phyloP scores from a whole-genome alignment of 495 filamentous ascomycete genomes.

The Hyphodiscus hymeniophilus region DNA sequence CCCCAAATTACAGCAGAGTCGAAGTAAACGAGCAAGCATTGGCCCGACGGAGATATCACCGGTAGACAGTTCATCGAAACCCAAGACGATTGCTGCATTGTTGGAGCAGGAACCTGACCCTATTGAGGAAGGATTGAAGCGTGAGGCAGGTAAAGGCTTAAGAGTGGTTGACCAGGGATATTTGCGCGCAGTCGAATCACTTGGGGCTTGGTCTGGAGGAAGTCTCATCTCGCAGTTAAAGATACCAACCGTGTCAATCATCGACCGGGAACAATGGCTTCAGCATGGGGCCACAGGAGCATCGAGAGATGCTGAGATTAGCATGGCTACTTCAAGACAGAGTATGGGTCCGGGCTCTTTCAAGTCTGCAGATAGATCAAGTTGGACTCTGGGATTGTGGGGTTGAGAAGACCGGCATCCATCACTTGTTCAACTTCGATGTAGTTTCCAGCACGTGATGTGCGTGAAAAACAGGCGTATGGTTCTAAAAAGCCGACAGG shows the following conservation, averaged over 20 bases:
- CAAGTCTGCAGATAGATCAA: conserved; percentile 40
- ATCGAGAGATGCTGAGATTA: conserved; percentile 51
- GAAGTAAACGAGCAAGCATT: conserved; percentile 25
- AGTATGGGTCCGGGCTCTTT: conserved; percentile 45
- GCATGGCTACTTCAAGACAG: conserved; percentile 46
- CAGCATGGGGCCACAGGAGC: conserved; percentile 69
- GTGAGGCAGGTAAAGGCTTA: conserved; percentile 38
- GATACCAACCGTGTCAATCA: conserved; percentile 66
- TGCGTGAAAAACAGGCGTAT: too few species aligned
- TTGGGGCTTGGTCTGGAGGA: conserved; percentile 84
- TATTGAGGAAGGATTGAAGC: conserved; percentile 53
- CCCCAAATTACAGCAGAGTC: conserved; percentile 37
- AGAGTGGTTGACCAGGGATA: conserved; percentile 43
- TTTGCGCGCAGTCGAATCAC: conserved; percentile 68
- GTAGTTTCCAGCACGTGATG: too few species aligned
- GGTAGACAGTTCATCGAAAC: conserved; percentile 9
- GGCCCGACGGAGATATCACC: conserved; percentile 20
- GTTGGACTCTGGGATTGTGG: conserved; percentile 79
- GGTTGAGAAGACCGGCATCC: conserved; percentile 47
- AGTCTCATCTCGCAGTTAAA: conserved; percentile 75
- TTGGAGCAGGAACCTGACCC: conserved; percentile 47
- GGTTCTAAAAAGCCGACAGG: too few species aligned
- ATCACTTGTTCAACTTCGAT: too few species aligned
- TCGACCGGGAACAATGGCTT: conserved; percentile 80
- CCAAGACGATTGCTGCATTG: conserved; percentile 27